phyloP scores from a whole-genome alignment of 805 yeast genomes.

The Allodekkera sacchari region DNA sequence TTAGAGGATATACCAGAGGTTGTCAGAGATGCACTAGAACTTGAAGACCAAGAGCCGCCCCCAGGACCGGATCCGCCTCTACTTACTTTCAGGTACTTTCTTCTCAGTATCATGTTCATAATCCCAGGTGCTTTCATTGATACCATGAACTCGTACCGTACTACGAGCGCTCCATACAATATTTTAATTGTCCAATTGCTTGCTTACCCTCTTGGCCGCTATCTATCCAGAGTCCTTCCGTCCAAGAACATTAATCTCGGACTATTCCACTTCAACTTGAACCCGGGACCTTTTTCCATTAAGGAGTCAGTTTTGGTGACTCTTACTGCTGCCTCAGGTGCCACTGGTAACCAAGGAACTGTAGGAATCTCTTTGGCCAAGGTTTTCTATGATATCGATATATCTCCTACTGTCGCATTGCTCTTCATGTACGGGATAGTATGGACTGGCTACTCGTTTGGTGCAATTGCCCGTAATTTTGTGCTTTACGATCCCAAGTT shows the following conservation, averaged over 20 bases:
- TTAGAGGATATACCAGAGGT: conserved; percentile 22
- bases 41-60: conserved; percentile 10
- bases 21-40: conserved; percentile 25
- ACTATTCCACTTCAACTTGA: conserved; percentile 26
- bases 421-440: conserved; percentile 44
- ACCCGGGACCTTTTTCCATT: conserved; percentile 51
- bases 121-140: conserved; percentile 34
- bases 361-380: conserved; percentile 39
- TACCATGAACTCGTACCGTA: conserved; percentile 27
- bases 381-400: conserved; percentile 31
- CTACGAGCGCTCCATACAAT: conserved; percentile 37
- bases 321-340: conserved; percentile 42
- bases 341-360: conserved; percentile 46
- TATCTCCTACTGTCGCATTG: conserved; percentile 30
- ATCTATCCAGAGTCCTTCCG: conserved; percentile 36
- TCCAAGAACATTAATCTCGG: conserved; percentile 13
- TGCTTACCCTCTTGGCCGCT: conserved; percentile 38
- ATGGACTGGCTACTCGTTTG: conserved; percentile 45
- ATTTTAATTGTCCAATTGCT: conserved; percentile 45
- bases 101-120: conserved; percentile 27
- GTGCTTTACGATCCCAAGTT: conserved; percentile 41
- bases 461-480: conserved; percentile 38
- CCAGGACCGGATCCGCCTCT: conserved; percentile 4
- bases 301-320: conserved; percentile 47
- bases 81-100: conserved; percentile 29